Percentiles rank a stretch among this genome's conserved stretches.
phyloP scores from a whole-genome alignment of 1,284 basidiomycete genomes.

The Veloporphyrellus conicus region DNA sequence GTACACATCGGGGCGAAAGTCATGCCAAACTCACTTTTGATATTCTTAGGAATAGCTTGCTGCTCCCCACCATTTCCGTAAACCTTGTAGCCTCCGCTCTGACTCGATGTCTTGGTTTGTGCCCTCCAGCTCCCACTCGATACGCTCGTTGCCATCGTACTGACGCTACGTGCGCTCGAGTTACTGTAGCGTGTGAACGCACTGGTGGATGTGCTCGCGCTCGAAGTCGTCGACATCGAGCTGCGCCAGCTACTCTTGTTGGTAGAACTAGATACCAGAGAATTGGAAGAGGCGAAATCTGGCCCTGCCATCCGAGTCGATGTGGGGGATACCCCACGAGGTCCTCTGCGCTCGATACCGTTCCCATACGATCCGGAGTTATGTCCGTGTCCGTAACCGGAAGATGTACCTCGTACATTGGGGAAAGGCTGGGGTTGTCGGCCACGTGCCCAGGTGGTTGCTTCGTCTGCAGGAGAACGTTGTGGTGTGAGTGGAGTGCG shows the following conservation, averaged over 20 bases:
- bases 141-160: conserved; percentile 73
- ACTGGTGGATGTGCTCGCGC: conserved; percentile 60
- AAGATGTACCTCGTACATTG: conserved; percentile 19
- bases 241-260: conserved; percentile 64
- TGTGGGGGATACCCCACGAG: conserved; percentile 25
- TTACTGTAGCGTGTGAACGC: conserved; percentile 78
- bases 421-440: conserved; percentile 26
- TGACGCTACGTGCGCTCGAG: conserved; percentile 63
- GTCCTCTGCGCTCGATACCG: conserved; percentile 21
- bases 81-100: conserved; percentile 17
- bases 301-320: conserved; percentile 48
- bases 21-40: conserved; percentile 62
- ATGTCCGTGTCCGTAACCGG: conserved; percentile 7
- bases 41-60: conserved; percentile 58
- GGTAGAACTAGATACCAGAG: conserved; percentile 23
- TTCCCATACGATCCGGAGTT: conserved; percentile 12
- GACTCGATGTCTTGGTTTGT: conserved; percentile 23
- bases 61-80: conserved; percentile 24
- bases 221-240: conserved; percentile 63
- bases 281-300: conserved; percentile 19
- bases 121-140: conserved; percentile 61
- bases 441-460: conserved; percentile 31
- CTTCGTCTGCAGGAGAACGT: conserved; percentile 35
- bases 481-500: conserved; percentile 34
- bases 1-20: neutral